Conservation (phyloP, 345 rosid species). For the Aquilaria yunnanensis region DNA sequence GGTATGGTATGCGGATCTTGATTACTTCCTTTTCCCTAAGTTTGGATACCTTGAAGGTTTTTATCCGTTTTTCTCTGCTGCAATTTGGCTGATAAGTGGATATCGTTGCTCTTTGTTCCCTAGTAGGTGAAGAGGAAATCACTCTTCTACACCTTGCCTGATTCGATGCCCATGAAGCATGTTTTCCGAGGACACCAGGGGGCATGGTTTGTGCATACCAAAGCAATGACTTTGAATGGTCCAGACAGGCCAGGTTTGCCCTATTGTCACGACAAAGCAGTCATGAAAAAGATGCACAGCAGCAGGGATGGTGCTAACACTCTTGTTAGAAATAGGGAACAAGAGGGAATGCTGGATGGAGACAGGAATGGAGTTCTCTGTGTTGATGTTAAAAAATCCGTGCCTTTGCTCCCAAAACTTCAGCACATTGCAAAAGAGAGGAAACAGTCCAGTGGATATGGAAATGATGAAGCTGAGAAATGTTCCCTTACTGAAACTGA, state of each 20-base stretch:
- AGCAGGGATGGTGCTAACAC: not conserved
- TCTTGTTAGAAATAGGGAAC: not conserved
- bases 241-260: slow-evolving; percentile 8
- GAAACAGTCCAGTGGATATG: not conserved
- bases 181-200: slow-evolving; percentile 34
- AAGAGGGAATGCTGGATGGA: not conserved
- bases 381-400: not conserved
- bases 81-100: not conserved
- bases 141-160: slow-evolving; percentile 38
- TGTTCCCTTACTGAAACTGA: not conserved
- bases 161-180: slow-evolving; percentile 36
- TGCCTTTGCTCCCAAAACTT: not conserved
- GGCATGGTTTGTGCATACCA: slow-evolving; percentile 35
- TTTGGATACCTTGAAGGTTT: not conserved
- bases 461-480: not conserved
- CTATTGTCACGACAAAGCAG: slow-evolving; percentile 8
- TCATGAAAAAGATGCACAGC: slow-evolving; percentile 6
- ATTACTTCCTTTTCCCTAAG: not conserved
- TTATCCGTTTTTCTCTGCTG: not conserved
- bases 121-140: slow-evolving; percentile 36
- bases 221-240: slow-evolving; percentile 19
- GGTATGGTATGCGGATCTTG: slow-evolving; percentile 26
- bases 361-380: not conserved
- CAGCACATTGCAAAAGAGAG: not conserved
- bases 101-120: slow-evolving; percentile 2